phyloP scores from a whole-genome alignment of 345 rosid genomes.

The Eucalyptus curtisii region DNA sequence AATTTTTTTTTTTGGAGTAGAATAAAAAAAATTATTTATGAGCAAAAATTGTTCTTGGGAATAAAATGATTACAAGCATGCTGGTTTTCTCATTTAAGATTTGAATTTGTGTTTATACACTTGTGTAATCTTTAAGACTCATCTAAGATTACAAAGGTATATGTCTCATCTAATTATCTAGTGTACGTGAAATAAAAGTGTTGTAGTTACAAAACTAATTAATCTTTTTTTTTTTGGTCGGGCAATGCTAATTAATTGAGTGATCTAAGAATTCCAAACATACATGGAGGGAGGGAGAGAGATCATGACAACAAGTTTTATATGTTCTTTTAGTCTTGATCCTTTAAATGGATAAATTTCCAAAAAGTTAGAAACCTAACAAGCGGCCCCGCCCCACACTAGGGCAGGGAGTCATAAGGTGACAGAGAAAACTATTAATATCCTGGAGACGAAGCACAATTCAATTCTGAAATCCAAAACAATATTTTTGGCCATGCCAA shows the following conservation, averaged over 20 bases:
- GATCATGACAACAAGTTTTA: neutral
- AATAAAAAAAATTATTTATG: no score
- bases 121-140: neutral
- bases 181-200: neutral
- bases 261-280: neutral
- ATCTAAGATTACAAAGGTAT: neutral
- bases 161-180: neutral
- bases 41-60: no score
- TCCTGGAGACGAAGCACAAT: neutral
- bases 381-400: neutral
- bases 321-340: neutral
- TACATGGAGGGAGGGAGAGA: neutral
- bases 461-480: neutral
- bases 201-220: neutral
- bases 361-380: neutral
- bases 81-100: neutral
- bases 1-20: no score
- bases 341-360: neutral
- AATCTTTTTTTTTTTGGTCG: neutral
- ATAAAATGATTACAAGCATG: neutral
- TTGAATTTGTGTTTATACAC: neutral
- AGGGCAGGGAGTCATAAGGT: neutral
- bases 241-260: neutral
- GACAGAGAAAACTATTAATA: neutral
- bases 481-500: neutral